Evolutionary conservation across 305 asterid genomes (phyloP), one percentile per base, ranked within the genome.

Genomic region (Fraxinus velutina): DNA sequence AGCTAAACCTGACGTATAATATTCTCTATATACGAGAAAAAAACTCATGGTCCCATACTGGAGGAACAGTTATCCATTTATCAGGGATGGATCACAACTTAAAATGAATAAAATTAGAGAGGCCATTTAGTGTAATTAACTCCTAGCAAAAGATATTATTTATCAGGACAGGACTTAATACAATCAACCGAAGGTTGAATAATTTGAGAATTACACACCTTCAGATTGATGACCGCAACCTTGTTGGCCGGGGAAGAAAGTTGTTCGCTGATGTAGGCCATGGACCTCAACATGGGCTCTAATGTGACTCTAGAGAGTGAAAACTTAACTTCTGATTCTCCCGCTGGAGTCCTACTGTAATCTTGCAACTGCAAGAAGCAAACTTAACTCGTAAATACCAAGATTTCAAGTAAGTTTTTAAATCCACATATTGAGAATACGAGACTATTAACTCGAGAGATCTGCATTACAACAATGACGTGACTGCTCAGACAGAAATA

Each of bases 251-350:
- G 91, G 83, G 90, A 57, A 1, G 93, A 90, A 70, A 94, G 95
- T 86, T 94, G 97, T 83, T 94, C 97, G 30, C 93, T 91, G 87
- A 94, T 92, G 87, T 90, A 90, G 34, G 97, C 93, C 97, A 94
- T 94, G 70, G 98, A 94, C 90, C 87, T 92, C 88, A 92, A 83
- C 95, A 91, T 91, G 81, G 97, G 97, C 87, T 94, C 97, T 87
- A 94, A 80, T n/a, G 95, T 92, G 79, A 89, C 88, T 85, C 81
- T 89, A 15, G 97, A 91, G 71, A 92, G 84, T 80, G 94, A 92
- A 86, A 94, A 94, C 87, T 92, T 94, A 70, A 94, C 94, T 86
- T 90, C 97, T 33, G 95, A 87, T 85, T 94, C 97, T 81, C 85
- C 90, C 22, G 87, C 83, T 78, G 90, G 94, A 60, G 85, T 83